These are phyloP conservation scores for Pseudisothecium myosuroides DNA, from an alignment of 225 moss, liverwort and hornwort genomes.

Conservation along the genomic window DNA sequence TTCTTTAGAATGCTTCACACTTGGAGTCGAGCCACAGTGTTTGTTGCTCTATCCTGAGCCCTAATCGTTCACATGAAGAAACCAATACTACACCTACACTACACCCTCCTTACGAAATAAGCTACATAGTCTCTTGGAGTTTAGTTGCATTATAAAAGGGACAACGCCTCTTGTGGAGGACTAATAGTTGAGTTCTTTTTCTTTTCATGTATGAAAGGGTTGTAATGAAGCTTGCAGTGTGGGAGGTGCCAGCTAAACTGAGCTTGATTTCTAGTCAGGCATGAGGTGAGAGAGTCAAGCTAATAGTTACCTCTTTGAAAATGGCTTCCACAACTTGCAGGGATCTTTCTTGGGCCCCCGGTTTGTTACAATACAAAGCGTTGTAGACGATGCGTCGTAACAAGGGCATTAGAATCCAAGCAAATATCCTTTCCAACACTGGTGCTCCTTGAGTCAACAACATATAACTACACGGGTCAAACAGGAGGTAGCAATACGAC, in stretches of 20 bases:
- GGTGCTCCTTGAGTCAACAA: constrained; percentile 68
- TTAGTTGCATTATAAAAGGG: not conserved
- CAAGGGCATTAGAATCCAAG: constrained; percentile 72
- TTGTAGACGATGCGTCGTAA: constrained; percentile 52
- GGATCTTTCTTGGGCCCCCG: constrained; percentile 54
- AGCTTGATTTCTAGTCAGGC: not conserved
- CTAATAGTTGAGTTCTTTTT: not conserved
- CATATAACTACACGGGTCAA: constrained; percentile 51
- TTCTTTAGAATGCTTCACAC: not conserved
- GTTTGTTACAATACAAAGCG: constrained; percentile 66
- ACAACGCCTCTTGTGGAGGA: too few relatives aligned
- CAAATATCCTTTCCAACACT: constrained; percentile 38
- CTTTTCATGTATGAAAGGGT: not conserved
- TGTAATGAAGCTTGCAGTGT: not conserved
- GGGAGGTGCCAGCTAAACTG: not conserved
- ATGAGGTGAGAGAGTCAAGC: not conserved
- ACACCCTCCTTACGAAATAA: not conserved
- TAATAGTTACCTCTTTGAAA: constrained; percentile 55
- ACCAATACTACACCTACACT: not conserved
- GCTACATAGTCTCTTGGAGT: not conserved
- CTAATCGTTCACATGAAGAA: not conserved
- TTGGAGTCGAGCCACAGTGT: not conserved
- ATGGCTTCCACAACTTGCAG: constrained; percentile 60
- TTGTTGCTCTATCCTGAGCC: not conserved
- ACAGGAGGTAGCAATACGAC: constrained; percentile 77